These are phyloP conservation scores for Tulasnella sp. DNA, from an alignment of 768 basidiomycete species.

Conservation along the genomic window DNA sequence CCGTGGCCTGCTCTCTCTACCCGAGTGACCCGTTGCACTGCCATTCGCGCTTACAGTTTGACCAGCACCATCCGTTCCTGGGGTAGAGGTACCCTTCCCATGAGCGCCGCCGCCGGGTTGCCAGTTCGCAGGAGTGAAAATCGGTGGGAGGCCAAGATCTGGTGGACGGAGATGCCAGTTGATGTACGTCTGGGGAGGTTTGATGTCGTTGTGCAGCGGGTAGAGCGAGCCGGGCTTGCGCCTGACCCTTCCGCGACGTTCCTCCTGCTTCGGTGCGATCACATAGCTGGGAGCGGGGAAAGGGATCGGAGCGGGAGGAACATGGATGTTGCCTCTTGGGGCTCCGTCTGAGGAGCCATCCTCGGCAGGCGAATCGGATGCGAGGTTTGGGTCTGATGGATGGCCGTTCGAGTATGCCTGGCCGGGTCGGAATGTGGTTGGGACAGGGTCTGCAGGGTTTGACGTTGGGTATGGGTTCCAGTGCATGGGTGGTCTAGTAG, in stretches of 20 bases:
- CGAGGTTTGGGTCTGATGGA: background rate
- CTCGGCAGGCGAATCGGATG: background rate
- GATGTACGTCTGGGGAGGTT: conserved; percentile 10
- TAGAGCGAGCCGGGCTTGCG: conserved; percentile 11
- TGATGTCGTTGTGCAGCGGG: conserved; percentile 9
- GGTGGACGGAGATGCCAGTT: conserved; percentile 13
- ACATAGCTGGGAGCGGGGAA: conserved; percentile 4
- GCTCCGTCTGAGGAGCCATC: background rate
- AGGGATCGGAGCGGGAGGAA: conserved; percentile 6
- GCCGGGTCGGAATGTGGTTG: background rate
- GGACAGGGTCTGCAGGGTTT: background rate
- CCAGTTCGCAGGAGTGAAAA: conserved; percentile 6
- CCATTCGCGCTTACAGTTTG: conserved; percentile 8
- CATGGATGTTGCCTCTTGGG: background rate
- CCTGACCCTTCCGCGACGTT: background rate
- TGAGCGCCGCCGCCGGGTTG: background rate
- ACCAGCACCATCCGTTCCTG: conserved; percentile 1
- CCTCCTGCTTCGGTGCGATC: background rate
- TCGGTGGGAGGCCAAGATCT: conserved; percentile 10
- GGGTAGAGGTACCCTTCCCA: background rate
- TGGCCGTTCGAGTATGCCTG: background rate
- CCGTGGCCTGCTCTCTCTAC: background rate
- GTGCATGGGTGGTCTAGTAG: background rate
- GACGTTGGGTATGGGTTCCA: conserved; percentile 2
- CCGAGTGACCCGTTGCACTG: background rate